Conservation (phyloP, 495 filamentous ascomycete species). For the Viridothelium virens region DNA sequence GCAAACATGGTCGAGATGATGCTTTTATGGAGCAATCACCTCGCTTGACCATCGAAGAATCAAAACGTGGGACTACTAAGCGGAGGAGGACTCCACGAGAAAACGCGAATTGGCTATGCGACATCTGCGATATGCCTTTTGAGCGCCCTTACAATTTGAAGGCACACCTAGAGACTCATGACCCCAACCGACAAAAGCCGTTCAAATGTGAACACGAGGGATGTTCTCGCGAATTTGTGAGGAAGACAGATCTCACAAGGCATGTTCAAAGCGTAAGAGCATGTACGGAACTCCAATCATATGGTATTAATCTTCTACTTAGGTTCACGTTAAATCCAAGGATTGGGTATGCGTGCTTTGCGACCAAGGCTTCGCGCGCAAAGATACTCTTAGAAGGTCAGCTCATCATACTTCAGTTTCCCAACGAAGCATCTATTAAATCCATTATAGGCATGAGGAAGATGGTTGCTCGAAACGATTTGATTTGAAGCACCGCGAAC, state of each 20-base stretch:
- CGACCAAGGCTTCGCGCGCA: slow-evolving; percentile 65
- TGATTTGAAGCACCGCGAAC: slow-evolving; percentile 39
- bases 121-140: slow-evolving; percentile 71
- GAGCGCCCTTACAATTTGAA: slow-evolving; percentile 85
- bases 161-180: slow-evolving; percentile 83
- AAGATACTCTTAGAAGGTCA: slow-evolving; percentile 75
- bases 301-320: slow-evolving; percentile 10
- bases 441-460: slow-evolving; percentile 57
- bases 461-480: slow-evolving; percentile 70
- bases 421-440: slow-evolving; percentile 14
- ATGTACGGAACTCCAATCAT: background rate
- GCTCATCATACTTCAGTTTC: slow-evolving; percentile 20
- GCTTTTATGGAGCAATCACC: background rate
- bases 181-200: slow-evolving; percentile 62
- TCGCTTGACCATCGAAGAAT: background rate
- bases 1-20: slow-evolving; percentile 1
- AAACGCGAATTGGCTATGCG: slow-evolving; percentile 70
- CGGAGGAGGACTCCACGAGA: slow-evolving; percentile 31
- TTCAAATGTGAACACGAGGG: slow-evolving; percentile 56
- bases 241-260: slow-evolving; percentile 77
- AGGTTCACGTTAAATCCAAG: slow-evolving; percentile 66
- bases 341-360: slow-evolving; percentile 66
- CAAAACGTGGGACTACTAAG: slow-evolving; percentile 16
- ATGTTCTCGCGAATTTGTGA: slow-evolving; percentile 68
- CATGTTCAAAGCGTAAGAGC: slow-evolving; percentile 68